These are phyloP conservation scores for Myxozyma kluyveri DNA, from an alignment of 805 yeast species.

Conservation along the genomic window DNA sequence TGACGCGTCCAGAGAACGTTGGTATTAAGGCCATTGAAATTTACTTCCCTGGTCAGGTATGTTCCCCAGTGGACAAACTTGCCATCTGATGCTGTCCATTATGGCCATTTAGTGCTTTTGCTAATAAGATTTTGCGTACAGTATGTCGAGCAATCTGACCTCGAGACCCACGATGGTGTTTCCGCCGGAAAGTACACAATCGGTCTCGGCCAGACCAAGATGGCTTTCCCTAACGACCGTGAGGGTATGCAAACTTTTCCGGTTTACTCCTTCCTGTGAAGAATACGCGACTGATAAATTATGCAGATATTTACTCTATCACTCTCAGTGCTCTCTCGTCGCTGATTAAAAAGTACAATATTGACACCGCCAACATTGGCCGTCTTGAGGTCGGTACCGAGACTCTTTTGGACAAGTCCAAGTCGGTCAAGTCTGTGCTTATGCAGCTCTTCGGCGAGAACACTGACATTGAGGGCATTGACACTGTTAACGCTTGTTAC, in stretches of 20 bases:
- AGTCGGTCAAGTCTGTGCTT: slow-evolving; percentile 91
- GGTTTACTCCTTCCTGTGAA: neutral
- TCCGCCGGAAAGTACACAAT: slow-evolving; percentile 95
- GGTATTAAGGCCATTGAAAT: slow-evolving; percentile 97
- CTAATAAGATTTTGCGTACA: slow-evolving; percentile 25
- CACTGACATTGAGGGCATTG: slow-evolving; percentile 91
- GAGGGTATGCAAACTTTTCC: slow-evolving; percentile 44
- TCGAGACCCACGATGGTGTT: slow-evolving; percentile 81
- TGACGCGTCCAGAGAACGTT: slow-evolving; percentile 64
- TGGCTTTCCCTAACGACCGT: slow-evolving; percentile 96
- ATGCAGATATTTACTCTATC: slow-evolving; percentile 80
- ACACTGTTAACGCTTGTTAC: slow-evolving; percentile 94
- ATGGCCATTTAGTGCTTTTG: too few species aligned
- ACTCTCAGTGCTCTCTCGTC: slow-evolving; percentile 81
- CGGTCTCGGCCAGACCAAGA: slow-evolving; percentile 97
- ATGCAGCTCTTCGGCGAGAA: slow-evolving; percentile 91
- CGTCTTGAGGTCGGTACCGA: slow-evolving; percentile 98
- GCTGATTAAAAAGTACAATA: slow-evolving; percentile 73
- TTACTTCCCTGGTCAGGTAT: slow-evolving; percentile 75
- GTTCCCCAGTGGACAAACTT: slow-evolving; percentile 1
- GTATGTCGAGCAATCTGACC: slow-evolving; percentile 81
- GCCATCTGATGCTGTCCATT: neutral
- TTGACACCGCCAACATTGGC: slow-evolving; percentile 80
- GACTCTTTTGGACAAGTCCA: slow-evolving; percentile 93
- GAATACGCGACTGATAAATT: neutral